Evolutionary conservation across 192 early-diverging fungal species (phyloP), one percentile per base, ranked within the genome.

Genomic region (Linnemannia schmuckeri): DNA sequence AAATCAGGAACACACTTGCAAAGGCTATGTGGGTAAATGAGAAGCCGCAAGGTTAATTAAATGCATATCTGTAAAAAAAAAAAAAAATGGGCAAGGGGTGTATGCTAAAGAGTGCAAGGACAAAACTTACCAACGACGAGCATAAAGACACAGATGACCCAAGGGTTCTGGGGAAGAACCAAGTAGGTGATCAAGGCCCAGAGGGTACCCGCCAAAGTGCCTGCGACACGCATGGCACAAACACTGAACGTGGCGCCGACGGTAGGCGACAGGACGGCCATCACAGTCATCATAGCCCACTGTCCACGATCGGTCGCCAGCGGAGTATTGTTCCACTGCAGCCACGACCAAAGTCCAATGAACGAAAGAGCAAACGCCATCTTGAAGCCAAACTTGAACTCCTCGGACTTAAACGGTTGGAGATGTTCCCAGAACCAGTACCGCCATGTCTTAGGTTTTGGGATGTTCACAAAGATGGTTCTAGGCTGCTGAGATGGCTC

Each of bases 381-480:
- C 75, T 92, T 92, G 74, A 92, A 82, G 1, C 83, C 86, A 81
- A 90, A 92, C 75, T 91, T 90, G 81, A 89, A 80, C 27, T 91
- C 90, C 46, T 90, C 89, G 2, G 88, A 79, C 27, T 77, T 88
- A 33, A 89, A 69, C 1, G 82, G 80, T 35, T 90, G 91, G 1
- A 89, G 24, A 4, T 70, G 52, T 37, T 76, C 41, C 91, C 91
- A 92, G n/a, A 91, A 20, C 13, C 40, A 55, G 70, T 89, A 92
- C 5, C 90, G 90, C 46, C 55, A 69, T 0, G 76, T 80, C 69
- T 81, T 81, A 20, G 79, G 79, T 38, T 78, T 87, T 17, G 47
- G 73, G 1, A 87, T 76, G 54, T 72, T 80, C 20, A 81, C 80
- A 74, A 73, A 81, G 57, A 71, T 75, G 6, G 79, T 74, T 40